Evolutionary conservation across 768 basidiomycete genomes (phyloP).

Genomic region (Auricularia cornea): DNA sequence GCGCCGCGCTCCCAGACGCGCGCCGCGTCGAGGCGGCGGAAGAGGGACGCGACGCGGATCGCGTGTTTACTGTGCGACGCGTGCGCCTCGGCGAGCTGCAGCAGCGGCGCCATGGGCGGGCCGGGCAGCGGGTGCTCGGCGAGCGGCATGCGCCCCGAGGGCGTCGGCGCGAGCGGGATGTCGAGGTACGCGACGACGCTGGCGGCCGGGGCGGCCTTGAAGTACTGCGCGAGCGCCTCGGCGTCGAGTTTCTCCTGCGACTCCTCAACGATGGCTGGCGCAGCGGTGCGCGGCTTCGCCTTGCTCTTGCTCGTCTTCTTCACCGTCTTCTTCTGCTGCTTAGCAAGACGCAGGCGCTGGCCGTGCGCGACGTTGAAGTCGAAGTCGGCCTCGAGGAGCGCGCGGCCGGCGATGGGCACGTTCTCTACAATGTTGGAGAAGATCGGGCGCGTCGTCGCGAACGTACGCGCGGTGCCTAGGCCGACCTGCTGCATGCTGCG

Average conservation of each 20-base stretch:
- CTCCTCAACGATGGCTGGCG: conserved; percentile 18
- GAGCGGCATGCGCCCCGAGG: conserved; percentile 57
- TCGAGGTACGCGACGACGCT: conserved; percentile 57
- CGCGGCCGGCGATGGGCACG: conserved; percentile 66
- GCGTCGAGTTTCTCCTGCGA: conserved; percentile 1
- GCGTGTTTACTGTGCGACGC: conserved; percentile 46
- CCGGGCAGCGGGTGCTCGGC: conserved; percentile 18
- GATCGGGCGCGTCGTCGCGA: conserved; percentile 61
- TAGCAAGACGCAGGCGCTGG: conserved; percentile 16
- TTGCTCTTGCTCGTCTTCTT: conserved; percentile 11
- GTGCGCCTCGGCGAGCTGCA: conserved; percentile 46
- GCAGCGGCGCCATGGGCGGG: conserved; percentile 16
- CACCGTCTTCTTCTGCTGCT: conserved; percentile 16
- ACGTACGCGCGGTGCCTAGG: conserved; percentile 66
- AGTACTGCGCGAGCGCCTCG: conserved; percentile 48
- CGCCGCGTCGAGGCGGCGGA: conserved; percentile 60
- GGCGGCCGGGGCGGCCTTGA: conserved; percentile 29
- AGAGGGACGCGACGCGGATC: conserved; percentile 56
- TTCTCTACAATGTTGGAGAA: conserved; percentile 77
- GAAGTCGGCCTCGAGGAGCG: conserved; percentile 68
- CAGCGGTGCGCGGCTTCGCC: conserved; percentile 4
- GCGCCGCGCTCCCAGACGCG: conserved; percentile 60
- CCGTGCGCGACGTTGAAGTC: conserved; percentile 33
- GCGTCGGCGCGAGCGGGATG: conserved; percentile 70
- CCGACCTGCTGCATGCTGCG: conserved; percentile 57